phyloP scores from a whole-genome alignment of 2,329 filamentous ascomycete genomes.

The Monosporascus sp. region DNA sequence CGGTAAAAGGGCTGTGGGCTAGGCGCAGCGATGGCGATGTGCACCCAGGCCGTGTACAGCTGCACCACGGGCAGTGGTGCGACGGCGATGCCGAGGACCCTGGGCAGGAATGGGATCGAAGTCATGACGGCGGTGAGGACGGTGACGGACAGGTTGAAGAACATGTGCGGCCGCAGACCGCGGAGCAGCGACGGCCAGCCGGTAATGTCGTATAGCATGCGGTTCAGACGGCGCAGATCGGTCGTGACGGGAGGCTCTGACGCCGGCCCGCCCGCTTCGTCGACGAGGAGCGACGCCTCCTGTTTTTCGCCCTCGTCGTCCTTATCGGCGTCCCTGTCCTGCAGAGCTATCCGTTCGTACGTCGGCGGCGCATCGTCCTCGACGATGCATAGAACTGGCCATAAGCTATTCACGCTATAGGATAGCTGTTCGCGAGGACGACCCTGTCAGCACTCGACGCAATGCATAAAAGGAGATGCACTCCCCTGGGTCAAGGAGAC shows the following conservation, averaged over 20 bases:
- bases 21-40: slow-evolving; percentile 69
- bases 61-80: slow-evolving; percentile 58
- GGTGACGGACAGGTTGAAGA: slow-evolving; percentile 26
- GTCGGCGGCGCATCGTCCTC: neutral
- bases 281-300: neutral
- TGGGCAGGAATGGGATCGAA: slow-evolving; percentile 30
- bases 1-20: slow-evolving; percentile 55
- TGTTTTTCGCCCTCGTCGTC: neutral
- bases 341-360: neutral
- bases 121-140: slow-evolving; percentile 38
- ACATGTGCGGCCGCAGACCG: slow-evolving; percentile 49
- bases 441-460: neutral
- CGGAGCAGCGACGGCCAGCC: slow-evolving; percentile 63
- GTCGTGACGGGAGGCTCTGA: slow-evolving; percentile 34
- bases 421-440: neutral
- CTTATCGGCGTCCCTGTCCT: neutral
- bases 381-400: neutral
- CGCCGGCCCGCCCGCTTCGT: neutral
- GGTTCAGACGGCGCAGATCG: slow-evolving; percentile 41
- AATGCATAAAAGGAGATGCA: too few relatives aligned
- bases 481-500: too few relatives aligned
- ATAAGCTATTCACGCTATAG: neutral
- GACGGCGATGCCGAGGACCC: slow-evolving; percentile 45
- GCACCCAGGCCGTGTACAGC: slow-evolving; percentile 71
- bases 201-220: slow-evolving; percentile 52